These are phyloP conservation scores for Tuber aestivum DNA, from an alignment of 495 filamentous ascomycete species.

Conservation along the genomic window DNA sequence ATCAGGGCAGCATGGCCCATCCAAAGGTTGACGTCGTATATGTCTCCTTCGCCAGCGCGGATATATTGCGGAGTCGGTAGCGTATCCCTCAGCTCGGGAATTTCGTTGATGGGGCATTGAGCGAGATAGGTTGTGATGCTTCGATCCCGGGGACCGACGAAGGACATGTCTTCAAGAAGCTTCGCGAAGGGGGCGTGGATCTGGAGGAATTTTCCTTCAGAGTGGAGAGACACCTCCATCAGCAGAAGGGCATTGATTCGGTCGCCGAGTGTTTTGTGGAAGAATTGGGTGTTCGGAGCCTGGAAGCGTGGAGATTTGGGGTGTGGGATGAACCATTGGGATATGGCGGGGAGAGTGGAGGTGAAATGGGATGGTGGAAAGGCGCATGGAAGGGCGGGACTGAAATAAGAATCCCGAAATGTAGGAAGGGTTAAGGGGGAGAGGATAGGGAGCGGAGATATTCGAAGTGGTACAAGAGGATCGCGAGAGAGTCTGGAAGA, in stretches of 20 bases:
- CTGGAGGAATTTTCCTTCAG: constrained; percentile 21
- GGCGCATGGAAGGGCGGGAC: constrained; percentile 18
- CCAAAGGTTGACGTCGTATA: constrained; percentile 85
- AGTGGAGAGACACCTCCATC: constrained; percentile 22
- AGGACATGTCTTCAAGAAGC: constrained; percentile 29
- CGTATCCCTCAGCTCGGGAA: constrained; percentile 49
- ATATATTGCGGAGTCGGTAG: constrained; percentile 60
- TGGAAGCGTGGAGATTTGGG: constrained; percentile 8
- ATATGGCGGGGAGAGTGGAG: constrained; percentile 29
- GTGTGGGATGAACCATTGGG: constrained; percentile 30
- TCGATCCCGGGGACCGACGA: neutral
- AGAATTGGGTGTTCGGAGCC: constrained; percentile 15
- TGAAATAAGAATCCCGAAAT: constrained; percentile 25
- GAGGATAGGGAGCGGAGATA: constrained; percentile 18
- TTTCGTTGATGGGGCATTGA: constrained; percentile 54
- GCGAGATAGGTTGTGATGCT: constrained; percentile 65
- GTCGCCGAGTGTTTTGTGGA: constrained; percentile 17
- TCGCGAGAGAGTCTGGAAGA: neutral
- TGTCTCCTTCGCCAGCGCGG: constrained; percentile 60
- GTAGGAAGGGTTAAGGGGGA: constrained; percentile 12
- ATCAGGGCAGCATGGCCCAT: constrained; percentile 71
- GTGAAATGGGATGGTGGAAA: constrained; percentile 29
- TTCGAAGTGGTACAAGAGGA: constrained; percentile 2
- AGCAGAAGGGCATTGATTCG: constrained; percentile 8
- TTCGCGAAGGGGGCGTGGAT: constrained; percentile 19